phyloP scores from a whole-genome alignment of 768 basidiomycete species.

The Calocera cornea region DNA sequence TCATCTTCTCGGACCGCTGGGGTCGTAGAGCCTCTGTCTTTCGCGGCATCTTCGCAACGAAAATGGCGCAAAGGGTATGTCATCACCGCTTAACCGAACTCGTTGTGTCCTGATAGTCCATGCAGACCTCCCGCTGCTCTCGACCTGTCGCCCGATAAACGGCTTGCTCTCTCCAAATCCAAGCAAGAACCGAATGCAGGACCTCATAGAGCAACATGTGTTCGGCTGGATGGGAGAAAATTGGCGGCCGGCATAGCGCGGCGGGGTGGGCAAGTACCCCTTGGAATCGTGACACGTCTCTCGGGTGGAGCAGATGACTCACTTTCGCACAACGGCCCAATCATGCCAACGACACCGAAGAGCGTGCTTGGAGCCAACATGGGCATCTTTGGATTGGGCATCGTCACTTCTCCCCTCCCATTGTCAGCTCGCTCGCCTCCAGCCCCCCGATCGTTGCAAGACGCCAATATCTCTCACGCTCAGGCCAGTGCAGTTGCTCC shows the following conservation, averaged over 20 bases:
- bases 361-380: neutral
- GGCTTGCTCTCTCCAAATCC: neutral
- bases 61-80: neutral
- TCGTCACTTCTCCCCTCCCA: conserved; percentile 1
- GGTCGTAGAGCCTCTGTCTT: neutral
- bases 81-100: neutral
- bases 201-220: neutral
- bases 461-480: neutral
- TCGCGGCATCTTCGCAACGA: neutral
- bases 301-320: neutral
- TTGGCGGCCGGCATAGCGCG: neutral
- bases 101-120: too few species aligned
- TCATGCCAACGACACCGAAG: neutral
- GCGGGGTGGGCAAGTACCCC: neutral
- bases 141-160: neutral
- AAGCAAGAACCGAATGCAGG: neutral
- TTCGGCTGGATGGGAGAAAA: neutral
- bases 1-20: neutral
- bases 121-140: neutral
- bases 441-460: neutral
- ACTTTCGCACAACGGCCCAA: neutral
- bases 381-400: neutral
- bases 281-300: neutral
- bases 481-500: neutral
- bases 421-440: neutral